These are phyloP conservation scores for Austropuccinia psidii DNA, from an alignment of 1,284 basidiomycete genomes.

Conservation along the genomic window DNA sequence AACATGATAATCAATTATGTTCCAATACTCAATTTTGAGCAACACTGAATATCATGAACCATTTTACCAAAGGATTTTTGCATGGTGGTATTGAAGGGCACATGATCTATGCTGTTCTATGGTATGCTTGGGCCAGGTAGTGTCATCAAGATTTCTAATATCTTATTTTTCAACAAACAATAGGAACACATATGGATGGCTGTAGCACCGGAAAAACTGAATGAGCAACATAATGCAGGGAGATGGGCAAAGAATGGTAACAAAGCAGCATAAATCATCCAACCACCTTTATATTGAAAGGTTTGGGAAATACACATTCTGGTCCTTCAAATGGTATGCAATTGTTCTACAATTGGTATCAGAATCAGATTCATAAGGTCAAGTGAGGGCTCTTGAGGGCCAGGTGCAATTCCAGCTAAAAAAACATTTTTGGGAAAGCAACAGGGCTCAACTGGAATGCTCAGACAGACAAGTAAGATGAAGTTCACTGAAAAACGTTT, in stretches of 20 bases:
- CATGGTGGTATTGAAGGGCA: neutral
- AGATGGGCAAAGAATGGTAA: neutral
- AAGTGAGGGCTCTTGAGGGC: slow-evolving; percentile 47
- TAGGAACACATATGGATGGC: neutral
- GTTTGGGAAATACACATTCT: neutral
- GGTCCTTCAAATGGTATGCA: neutral
- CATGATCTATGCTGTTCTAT: neutral
- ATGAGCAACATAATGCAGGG: neutral
- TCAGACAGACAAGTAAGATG: neutral
- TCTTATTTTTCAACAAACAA: neutral
- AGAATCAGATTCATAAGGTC: slow-evolving; percentile 38
- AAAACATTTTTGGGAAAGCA: slow-evolving; percentile 38
- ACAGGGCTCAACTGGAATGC: slow-evolving; percentile 36
- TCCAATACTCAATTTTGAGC: neutral
- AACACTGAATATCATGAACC: neutral
- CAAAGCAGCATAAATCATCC: neutral
- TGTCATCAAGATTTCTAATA: neutral
- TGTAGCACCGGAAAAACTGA: neutral
- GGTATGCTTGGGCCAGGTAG: neutral
- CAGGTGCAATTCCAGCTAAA: slow-evolving; percentile 47
- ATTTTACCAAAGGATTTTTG: neutral
- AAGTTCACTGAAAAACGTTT: neutral
- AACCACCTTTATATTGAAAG: neutral
- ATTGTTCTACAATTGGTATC: neutral
- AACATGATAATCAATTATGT: neutral